Evolutionary conservation across 768 basidiomycete genomes (phyloP), one percentile per base, ranked within the genome.

Genomic region (Jaapia argillacea): DNA sequence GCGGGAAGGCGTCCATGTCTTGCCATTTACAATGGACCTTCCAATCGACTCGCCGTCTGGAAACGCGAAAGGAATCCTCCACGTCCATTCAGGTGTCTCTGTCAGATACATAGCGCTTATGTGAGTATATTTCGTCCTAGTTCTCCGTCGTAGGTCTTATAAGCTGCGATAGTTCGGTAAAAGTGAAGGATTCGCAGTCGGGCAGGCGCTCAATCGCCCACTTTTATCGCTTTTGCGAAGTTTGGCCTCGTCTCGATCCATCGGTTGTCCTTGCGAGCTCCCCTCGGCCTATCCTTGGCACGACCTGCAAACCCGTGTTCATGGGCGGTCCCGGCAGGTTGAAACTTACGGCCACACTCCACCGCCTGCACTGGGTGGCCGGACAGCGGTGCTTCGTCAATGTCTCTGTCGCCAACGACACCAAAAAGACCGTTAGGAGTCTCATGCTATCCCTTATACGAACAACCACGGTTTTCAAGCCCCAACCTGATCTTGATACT

Each of bases 21-120:
- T 94, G 6, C 84, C 84, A 2, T 93, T 96, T 55, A 66, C 72
- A 14, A 71, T 94, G 63, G 64, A 68, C 21, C 65, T 94, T 2
- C 79, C 83, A 3, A 44, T 74, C 25, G 73, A 75, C 35, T 66
- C 71, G 21, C 59, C 59, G n/a, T 63, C 59, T 37, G 80, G 77
- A 6, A 57, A 47, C 31, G 66, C 80, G 48, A 74, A 87, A 70
- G 77, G 92, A 45, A 13, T 63, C 1, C 59, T 81, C 33, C 61
- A 67, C 38, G 54, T 71, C 31, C 73, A 71, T 20, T 70, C 75
- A 12, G 84, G 81, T n/a, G 68, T 78, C 2, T 61, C 69, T 7
- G 70, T 93, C 21, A 75, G 75, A 44, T 92, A 93, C 59, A 85
- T 93, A 36, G 80, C 77, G 12, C 81, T 93, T 66, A 75, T 74